Evolutionary conservation across 129 eudicot species (phyloP), one percentile per base, ranked within the genome.

Genomic region (Flaveria sonorensis): DNA sequence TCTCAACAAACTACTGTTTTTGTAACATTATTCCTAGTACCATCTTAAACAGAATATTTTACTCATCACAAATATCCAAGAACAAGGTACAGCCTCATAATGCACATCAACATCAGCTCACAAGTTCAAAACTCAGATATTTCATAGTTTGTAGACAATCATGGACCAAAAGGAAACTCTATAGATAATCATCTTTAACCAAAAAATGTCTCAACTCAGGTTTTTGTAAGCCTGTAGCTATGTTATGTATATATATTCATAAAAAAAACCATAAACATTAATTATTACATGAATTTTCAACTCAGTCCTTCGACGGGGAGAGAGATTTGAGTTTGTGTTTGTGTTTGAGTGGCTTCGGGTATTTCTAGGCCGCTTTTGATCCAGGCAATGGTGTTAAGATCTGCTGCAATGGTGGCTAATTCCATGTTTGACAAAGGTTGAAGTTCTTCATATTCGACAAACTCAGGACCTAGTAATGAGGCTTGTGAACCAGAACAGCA

Each of bases 401-500:
- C 97, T 6, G 86, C 71, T 39, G 91, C 96, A 43, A 92, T 77
- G 45, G 86, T 40, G 14, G 89, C 86, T 57, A 92, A 77, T 69
- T 89, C 92, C 45, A 70, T 83, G 56, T 85, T 86, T 24, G 89
- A 64, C 10, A 84, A 64, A 23, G 88, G 73, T 14, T 91, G 82
- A 52, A 76, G 77, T 57, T 89, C 97, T 69, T 92, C 89, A 67
- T 87, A 89, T 8, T 89, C 96, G 45, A 90, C 81, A 39, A 92
- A 92, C 70, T 92, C 96, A 4, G 89, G 89, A 20, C 98, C 98
- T 74, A 86, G 59, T 73, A 92, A 72, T 3, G 94, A 90, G 20
- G 77, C 79, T 51, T 46, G 55, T 42, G 86, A 23, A 61, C 76
- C 81, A 11, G 83, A 63, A 71, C 86, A 89, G 67, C 97, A 92